phyloP scores from a whole-genome alignment of 768 basidiomycete genomes.

The Rhodotorula diobovata region DNA sequence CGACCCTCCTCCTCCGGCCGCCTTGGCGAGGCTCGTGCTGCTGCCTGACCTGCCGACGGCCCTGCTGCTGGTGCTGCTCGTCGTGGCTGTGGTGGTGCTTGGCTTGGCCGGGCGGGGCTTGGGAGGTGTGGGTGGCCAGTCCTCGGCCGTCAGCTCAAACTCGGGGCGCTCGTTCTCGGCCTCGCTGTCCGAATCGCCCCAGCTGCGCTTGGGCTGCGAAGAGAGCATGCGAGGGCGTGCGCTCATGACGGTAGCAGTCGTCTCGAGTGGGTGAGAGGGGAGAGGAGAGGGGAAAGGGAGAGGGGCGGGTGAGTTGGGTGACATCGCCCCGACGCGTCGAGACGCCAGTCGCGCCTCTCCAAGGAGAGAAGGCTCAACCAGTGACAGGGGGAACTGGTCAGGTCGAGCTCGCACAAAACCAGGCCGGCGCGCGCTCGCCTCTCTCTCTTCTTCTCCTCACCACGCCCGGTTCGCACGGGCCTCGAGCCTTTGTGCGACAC shows the following conservation, averaged over 20 bases:
- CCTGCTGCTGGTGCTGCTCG: not conserved
- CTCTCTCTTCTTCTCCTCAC: conserved; percentile 3
- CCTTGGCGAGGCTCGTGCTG: not conserved
- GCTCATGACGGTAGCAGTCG: not conserved
- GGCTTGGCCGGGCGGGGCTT: conserved; percentile 4
- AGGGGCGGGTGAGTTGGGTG: too few species aligned
- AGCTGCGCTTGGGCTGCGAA: conserved; percentile 32
- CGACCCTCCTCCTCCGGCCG: not conserved
- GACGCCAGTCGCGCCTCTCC: too few species aligned
- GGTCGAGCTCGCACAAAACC: not conserved
- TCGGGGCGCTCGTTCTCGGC: conserved; percentile 22
- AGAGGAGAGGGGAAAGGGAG: too few species aligned
- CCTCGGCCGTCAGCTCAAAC: conserved; percentile 20
- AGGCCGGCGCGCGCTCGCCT: not conserved
- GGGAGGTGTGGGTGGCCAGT: conserved; percentile 34
- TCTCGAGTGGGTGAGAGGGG: not conserved
- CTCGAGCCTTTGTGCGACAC: not conserved
- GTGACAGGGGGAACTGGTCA: too few species aligned
- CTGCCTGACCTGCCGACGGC: not conserved
- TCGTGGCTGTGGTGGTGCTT: not conserved
- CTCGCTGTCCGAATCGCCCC: conserved; percentile 23
- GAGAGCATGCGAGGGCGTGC: conserved; percentile 15
- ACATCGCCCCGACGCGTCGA: too few species aligned
- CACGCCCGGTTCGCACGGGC: conserved; percentile 3
- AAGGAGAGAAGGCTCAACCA: too few species aligned